These are phyloP conservation scores for Anaeromyces robustus DNA, from an alignment of 192 early-diverging fungal genomes.

Conservation along the genomic window DNA sequence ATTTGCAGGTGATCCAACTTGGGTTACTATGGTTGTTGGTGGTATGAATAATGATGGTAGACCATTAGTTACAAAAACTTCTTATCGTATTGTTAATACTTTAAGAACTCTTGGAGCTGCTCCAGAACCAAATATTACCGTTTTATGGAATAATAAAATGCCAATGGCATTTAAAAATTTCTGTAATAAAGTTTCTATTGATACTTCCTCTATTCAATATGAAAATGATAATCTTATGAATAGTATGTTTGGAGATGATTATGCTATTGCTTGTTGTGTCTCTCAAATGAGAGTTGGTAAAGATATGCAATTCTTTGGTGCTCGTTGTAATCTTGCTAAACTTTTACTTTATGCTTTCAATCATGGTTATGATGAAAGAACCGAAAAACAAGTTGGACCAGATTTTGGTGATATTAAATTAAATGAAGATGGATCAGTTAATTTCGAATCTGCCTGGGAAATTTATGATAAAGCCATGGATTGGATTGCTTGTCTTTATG, in stretches of 20 bases:
- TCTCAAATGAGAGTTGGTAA: constrained; percentile 8
- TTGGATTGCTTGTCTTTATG: constrained; percentile 8
- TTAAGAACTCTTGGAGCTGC: constrained; percentile 6
- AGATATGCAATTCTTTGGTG: constrained; percentile 12
- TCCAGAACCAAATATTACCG: constrained; percentile 11
- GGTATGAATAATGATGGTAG: constrained; percentile 2
- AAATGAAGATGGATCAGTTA: constrained; percentile 1
- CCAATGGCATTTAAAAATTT: constrained; percentile 3
- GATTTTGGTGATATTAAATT: constrained; percentile 1
- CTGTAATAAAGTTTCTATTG: constrained; percentile 5
- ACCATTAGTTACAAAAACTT: constrained; percentile 8
- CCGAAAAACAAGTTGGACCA: constrained; percentile 10
- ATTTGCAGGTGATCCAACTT: no score
- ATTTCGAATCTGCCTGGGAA: constrained; percentile 5
- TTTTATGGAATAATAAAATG: constrained; percentile 2
- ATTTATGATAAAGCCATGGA: constrained; percentile 11
- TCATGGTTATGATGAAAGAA: constrained; percentile 7
- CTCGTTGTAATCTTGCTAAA: constrained; percentile 10
- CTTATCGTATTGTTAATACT: constrained; percentile 8
- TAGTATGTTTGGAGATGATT: constrained; percentile 6
- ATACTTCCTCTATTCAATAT: constrained; percentile 8
- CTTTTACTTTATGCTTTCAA: constrained; percentile 10
- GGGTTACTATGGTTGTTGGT: neutral
- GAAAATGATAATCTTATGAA: constrained; percentile 10
- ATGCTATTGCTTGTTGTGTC: constrained; percentile 12